Evolutionary conservation across 495 filamentous ascomycete genomes (phyloP).

Genomic region (Coniosporium apollinis): DNA sequence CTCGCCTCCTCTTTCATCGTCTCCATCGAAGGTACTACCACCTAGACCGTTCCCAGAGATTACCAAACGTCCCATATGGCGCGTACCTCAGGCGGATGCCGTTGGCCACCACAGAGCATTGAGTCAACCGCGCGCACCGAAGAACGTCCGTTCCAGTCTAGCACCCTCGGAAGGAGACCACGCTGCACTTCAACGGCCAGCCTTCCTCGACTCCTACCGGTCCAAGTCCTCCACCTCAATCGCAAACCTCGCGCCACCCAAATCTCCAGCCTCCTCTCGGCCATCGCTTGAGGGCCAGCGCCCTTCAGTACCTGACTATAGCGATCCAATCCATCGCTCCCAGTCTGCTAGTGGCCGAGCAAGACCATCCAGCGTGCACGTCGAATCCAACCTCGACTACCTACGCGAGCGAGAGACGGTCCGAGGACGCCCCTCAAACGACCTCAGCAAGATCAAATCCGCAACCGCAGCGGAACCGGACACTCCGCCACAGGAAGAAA

Average conservation of each 20-base stretch:
- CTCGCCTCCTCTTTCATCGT: slow-evolving; percentile 48
- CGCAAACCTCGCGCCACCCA: slow-evolving; percentile 25
- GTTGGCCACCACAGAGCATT: slow-evolving; percentile 15
- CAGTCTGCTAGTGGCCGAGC: slow-evolving; percentile 46
- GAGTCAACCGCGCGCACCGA: slow-evolving; percentile 19
- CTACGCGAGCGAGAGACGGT: slow-evolving; percentile 45
- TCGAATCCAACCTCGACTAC: slow-evolving; percentile 61
- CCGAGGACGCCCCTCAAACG: slow-evolving; percentile 21
- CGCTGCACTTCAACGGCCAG: slow-evolving; percentile 18
- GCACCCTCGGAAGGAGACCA: slow-evolving; percentile 23
- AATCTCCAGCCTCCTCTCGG: slow-evolving; percentile 51
- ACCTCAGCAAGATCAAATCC: slow-evolving; percentile 5
- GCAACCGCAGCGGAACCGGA: neutral
- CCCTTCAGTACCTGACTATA: slow-evolving; percentile 42
- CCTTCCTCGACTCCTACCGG: slow-evolving; percentile 28
- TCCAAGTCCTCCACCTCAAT: slow-evolving; percentile 33
- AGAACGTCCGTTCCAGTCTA: slow-evolving; percentile 13
- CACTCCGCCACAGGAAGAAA: slow-evolving; percentile 31
- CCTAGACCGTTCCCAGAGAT: slow-evolving; percentile 24
- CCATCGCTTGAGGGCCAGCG: slow-evolving; percentile 65
- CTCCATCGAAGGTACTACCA: slow-evolving; percentile 26
- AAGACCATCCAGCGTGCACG: slow-evolving; percentile 59
- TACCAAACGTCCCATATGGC: slow-evolving; percentile 20
- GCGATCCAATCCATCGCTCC: slow-evolving; percentile 40
- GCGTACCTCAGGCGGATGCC: slow-evolving; percentile 16